Evolutionary conservation across 2,329 filamentous ascomycete species (phyloP), one percentile per base, ranked within the genome.

Genomic region (Alternaria sp.): DNA sequence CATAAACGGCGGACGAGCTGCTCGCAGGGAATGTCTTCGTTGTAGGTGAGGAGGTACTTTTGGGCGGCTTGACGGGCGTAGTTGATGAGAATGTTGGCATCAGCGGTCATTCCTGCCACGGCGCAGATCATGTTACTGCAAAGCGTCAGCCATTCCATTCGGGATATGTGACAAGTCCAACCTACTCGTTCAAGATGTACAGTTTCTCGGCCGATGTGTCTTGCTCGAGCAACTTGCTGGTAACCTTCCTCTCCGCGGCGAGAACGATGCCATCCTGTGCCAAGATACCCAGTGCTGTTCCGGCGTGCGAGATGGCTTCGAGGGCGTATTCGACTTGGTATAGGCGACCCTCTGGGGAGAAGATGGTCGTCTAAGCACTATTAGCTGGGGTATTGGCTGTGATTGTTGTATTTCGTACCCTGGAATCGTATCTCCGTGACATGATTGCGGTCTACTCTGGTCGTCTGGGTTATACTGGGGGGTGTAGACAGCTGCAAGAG

Each of bases 1-100:
- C 96, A 99, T 75, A 99, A 87, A 73, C 93, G 89, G 74, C 95
- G 93, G 64, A 99, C 95, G 60, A 99, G 92, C 83, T 99, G 95
- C 82, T 99, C 95, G 85, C 95, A 99, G 61, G 95, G 95, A 68
- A 99, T 99, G 79, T 99, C 95, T 90, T 97, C 94, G 85, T 98
- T 97, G 87, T 99, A 99, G 75, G 94, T 99, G 70, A 97, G 89
- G 80, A 99, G 94, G 84, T 99, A 98, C 78, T 91, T 89, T 84
- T 99, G 95, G 74, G 95, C 95, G 75, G 92, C 92, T 87, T 97
- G 93, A 74, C 95, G 93, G 79, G 95, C 96, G 83, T 96, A 97
- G 86, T 99, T 99, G 89, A 99, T 99, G 80, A 99, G 93, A 81
- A 99, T 99, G 85, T 99, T 99, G 81, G 95, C 95, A 79, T 99